phyloP scores from a whole-genome alignment of 208 protist species.

The Trichomonas tenax region DNA sequence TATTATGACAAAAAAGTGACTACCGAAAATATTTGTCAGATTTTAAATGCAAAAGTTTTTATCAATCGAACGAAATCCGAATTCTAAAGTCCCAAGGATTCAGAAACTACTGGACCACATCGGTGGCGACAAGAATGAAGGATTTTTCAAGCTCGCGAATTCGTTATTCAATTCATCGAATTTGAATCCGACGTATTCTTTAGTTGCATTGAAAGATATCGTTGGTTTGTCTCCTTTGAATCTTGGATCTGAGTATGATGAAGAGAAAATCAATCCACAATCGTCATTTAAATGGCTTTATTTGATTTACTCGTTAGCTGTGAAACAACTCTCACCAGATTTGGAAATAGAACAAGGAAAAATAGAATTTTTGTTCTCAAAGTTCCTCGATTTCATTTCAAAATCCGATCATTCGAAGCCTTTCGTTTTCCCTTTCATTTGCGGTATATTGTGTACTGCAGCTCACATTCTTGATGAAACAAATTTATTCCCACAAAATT shows the following conservation, averaged over 20 bases:
- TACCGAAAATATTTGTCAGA: background rate
- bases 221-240: background rate
- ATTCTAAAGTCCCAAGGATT: background rate
- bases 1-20: too few species aligned
- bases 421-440: background rate
- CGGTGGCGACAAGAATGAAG: background rate
- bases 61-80: background rate
- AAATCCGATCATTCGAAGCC: background rate
- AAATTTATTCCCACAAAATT: background rate
- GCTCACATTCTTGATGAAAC: background rate
- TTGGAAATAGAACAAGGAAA: background rate
- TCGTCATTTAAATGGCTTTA: background rate
- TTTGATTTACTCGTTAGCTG: background rate
- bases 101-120: background rate
- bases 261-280: background rate
- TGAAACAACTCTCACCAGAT: background rate
- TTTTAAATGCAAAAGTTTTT: background rate
- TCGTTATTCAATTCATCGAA: background rate
- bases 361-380: background rate
- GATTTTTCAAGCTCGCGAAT: background rate
- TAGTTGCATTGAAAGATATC: background rate
- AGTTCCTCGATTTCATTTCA: background rate
- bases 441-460: background rate
- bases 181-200: background rate
- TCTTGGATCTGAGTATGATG: background rate